Evolutionary conservation across 1,284 basidiomycete genomes (phyloP).

Genomic region (Wolfiporia cocos): DNA sequence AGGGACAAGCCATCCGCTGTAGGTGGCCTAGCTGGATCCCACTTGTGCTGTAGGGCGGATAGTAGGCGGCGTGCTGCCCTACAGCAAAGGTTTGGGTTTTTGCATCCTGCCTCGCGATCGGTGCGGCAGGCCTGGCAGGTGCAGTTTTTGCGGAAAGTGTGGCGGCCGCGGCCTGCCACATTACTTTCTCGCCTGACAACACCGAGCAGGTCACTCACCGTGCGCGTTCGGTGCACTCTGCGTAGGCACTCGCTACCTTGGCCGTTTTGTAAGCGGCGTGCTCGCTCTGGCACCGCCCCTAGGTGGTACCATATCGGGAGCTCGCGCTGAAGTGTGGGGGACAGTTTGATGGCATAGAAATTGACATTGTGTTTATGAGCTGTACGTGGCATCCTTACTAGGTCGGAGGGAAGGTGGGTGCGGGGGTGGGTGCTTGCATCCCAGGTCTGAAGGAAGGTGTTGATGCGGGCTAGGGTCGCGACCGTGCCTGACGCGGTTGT

Average conservation of each 20-base stretch:
- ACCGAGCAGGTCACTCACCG: not conserved
- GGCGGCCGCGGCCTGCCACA: not conserved
- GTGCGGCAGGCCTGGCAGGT: not conserved
- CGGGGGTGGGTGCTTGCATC: too few species aligned
- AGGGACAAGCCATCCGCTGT: not conserved
- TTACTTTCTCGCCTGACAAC: too few species aligned
- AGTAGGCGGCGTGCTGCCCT: not conserved
- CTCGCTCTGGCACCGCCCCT: not conserved
- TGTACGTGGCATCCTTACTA: too few species aligned
- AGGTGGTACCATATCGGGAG: slow-evolving; percentile 4
- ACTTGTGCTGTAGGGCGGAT: not conserved
- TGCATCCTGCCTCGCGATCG: not conserved
- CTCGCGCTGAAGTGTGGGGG: too few species aligned
- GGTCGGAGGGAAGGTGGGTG: too few species aligned
- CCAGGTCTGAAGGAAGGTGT: too few species aligned
- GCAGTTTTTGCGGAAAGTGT: not conserved
- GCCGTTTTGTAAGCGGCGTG: not conserved
- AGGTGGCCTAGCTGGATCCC: not conserved
- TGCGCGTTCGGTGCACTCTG: not conserved
- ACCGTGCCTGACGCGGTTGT: too few species aligned
- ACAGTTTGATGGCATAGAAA: too few species aligned
- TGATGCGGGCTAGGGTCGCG: too few species aligned
- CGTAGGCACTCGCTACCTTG: not conserved
- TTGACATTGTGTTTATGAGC: too few species aligned
- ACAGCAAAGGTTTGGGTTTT: not conserved